These are phyloP conservation scores for Rhodotorula diobovata DNA, from an alignment of 768 basidiomycete genomes.

Conservation along the genomic window DNA sequence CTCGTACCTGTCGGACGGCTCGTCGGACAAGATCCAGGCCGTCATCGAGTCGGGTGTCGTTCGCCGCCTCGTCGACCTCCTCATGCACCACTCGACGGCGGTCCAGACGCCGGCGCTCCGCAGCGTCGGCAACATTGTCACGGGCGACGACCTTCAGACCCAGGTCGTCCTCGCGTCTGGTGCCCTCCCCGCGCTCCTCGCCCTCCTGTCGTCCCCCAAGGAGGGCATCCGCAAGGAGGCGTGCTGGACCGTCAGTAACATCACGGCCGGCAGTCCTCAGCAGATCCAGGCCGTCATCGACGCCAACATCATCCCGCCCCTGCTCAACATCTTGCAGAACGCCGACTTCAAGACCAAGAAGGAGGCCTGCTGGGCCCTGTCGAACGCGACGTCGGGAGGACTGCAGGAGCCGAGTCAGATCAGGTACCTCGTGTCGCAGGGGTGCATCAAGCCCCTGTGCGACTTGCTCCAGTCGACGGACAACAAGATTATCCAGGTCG, in stretches of 20 bases:
- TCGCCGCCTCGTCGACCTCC: slow-evolving; percentile 90
- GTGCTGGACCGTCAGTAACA: slow-evolving; percentile 99
- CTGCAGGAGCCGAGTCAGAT: slow-evolving; percentile 95
- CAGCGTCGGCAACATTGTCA: slow-evolving; percentile 98
- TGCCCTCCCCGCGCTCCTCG: slow-evolving; percentile 87
- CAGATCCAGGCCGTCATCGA: slow-evolving; percentile 98
- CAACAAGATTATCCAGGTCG: slow-evolving; percentile 97
- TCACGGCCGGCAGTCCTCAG: slow-evolving; percentile 92
- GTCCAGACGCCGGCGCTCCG: slow-evolving; percentile 98
- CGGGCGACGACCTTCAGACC: slow-evolving; percentile 97
- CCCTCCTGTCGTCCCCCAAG: slow-evolving; percentile 89
- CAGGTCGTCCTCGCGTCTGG: slow-evolving; percentile 98
- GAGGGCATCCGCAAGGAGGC: slow-evolving; percentile 99
- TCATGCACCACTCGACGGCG: slow-evolving; percentile 72
- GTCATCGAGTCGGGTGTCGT: slow-evolving; percentile 98
- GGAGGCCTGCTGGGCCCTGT: slow-evolving; percentile 99
- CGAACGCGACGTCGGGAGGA: slow-evolving; percentile 96
- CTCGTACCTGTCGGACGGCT: slow-evolving; percentile 96
- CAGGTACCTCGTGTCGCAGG: slow-evolving; percentile 93
- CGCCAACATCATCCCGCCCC: slow-evolving; percentile 93
- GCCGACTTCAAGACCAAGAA: slow-evolving; percentile 99
- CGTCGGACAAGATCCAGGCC: slow-evolving; percentile 99
- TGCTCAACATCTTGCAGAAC: slow-evolving; percentile 95
- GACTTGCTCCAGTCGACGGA: slow-evolving; percentile 97
- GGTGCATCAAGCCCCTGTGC: slow-evolving; percentile 97